Evolutionary conservation across 176 grass and related monocot genomes (phyloP).

Genomic region (Stipa capillata): DNA sequence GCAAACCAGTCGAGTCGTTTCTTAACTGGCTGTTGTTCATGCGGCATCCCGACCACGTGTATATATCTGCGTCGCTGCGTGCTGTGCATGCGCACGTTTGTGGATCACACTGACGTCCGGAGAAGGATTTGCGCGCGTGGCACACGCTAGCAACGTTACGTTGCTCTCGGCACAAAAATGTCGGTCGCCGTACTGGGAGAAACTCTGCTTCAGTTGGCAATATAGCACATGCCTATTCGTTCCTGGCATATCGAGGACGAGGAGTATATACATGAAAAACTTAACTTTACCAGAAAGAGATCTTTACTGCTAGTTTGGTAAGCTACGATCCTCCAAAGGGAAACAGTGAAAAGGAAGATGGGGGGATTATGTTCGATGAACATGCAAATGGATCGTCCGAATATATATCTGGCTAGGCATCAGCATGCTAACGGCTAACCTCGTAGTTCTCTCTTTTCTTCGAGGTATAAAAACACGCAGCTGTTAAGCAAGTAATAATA

Average conservation of each 20-base stretch:
- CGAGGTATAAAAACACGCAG: background rate
- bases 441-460: background rate
- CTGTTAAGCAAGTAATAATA: background rate
- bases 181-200: background rate
- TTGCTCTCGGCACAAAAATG: background rate
- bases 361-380: background rate
- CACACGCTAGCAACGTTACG: background rate
- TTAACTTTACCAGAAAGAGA: background rate
- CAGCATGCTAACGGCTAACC: background rate
- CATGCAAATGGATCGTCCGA: background rate
- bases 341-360: background rate
- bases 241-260: background rate
- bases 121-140: background rate
- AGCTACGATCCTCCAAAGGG: background rate
- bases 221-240: background rate
- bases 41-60: background rate
- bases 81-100: background rate
- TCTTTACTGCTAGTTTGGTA: background rate
- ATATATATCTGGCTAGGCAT: no score
- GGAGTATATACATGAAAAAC: background rate
- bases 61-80: background rate
- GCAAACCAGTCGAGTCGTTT: background rate
- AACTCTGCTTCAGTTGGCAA: background rate
- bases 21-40: background rate
- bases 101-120: conserved; percentile 4